phyloP scores from a whole-genome alignment of 2,329 filamentous ascomycete species.

The Diaporthe sp. region DNA sequence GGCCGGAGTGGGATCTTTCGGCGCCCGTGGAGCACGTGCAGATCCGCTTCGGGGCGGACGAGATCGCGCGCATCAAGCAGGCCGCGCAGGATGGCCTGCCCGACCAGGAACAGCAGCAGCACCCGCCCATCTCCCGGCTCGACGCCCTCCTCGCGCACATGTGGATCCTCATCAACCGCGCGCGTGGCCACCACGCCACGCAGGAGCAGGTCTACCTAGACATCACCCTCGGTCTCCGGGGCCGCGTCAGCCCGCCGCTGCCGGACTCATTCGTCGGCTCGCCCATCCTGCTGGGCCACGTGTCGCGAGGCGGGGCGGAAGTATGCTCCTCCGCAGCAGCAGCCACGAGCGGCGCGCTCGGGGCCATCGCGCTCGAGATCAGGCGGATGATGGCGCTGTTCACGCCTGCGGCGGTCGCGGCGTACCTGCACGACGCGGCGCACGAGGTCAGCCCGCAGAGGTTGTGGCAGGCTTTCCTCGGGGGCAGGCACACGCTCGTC shows the following conservation, averaged over 20 bases:
- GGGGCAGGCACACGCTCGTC: constrained; percentile 54
- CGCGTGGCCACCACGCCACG: constrained; percentile 47
- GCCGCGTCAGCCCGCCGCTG: constrained; percentile 53
- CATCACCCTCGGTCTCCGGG: constrained; percentile 55
- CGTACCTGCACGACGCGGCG: constrained; percentile 57
- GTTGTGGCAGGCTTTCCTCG: constrained; percentile 61
- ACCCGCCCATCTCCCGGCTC: constrained; percentile 52
- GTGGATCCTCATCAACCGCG: constrained; percentile 58
- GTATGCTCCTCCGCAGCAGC: neutral
- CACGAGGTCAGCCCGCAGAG: constrained; percentile 60
- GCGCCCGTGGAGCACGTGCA: constrained; percentile 49
- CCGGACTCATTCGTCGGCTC: constrained; percentile 58
- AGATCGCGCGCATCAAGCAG: constrained; percentile 52
- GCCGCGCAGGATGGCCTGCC: constrained; percentile 37
- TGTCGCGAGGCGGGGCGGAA: constrained; percentile 42
- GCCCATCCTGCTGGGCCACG: constrained; percentile 55
- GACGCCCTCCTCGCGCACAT: constrained; percentile 61
- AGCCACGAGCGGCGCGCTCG: neutral
- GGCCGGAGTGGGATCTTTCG: constrained; percentile 56
- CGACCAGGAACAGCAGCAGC: neutral
- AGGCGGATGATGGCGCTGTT: constrained; percentile 52
- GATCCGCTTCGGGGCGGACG: constrained; percentile 53
- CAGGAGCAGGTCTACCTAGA: constrained; percentile 53
- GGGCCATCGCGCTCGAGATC: constrained; percentile 48
- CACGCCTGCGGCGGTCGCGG: constrained; percentile 52